Base-by-base conservation (phyloP, 2,329 filamentous ascomycete species). In the Pseudocercospora vitis region DNA sequence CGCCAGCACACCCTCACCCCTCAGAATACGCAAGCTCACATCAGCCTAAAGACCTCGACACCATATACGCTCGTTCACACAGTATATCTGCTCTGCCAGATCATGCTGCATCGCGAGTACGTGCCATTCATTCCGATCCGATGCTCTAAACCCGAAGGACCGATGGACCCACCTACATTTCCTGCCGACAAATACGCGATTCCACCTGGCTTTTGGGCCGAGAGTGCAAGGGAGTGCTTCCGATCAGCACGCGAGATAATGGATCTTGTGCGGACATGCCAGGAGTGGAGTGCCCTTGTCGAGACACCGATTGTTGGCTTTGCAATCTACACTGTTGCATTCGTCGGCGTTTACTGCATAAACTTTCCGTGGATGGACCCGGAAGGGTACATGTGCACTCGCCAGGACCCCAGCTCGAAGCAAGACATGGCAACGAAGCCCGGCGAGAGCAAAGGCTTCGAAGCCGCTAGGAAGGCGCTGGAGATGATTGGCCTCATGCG, bases 311-410 rank as follows among this genome's bases (percentile, higher is more conserved):
- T 88, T 28, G 79, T 85, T 3, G 78, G 82, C 3, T 89, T 87
- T 63, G 81, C 85, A 2, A 76, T 86, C 32, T 89, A 85, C 76
- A 81, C 80, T 8, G 84, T 85, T 0, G 80, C 81, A 0, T 86
- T 87, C 62, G 77, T 82, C 12, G 74, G 83, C 28, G 76, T 87
- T 2, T 89, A 89, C 65, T 82, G 81, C 8, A 75, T 78, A 39
- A 81, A 84, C 63, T 89, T 89, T 52, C 83, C 84, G 0, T 78
- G 81, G 53, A 88, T 89, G 83, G 86, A 89, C 61, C 74, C 74
- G 1, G 71, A 79, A 8, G 71, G 74, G 2, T 79, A 81, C 63
- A 79, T 88, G 62, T 74, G 74, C 53, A 67, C 63, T 7, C 28
- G 12, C 16, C 47, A 48, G 12, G 51, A 42, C 19, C 55, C 53